Evolutionary conservation across 352 stramenopile species (phyloP), one percentile per base, ranked within the genome.

Genomic region (Pythium monospermum): DNA sequence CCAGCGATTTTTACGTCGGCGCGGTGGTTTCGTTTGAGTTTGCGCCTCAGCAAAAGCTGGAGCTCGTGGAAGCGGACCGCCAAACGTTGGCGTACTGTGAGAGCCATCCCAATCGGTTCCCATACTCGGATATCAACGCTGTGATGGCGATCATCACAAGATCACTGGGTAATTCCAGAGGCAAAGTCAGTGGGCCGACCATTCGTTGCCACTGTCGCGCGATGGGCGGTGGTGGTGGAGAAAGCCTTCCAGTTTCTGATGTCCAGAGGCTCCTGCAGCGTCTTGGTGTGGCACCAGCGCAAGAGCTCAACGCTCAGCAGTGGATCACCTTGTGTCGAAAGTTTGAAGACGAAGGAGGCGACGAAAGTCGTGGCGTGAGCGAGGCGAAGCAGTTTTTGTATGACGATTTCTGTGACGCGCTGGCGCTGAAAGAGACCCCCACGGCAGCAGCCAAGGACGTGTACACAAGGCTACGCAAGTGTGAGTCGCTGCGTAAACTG

Each of bases 11-110:
- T 38, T 88, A 68, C 44, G 73, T 93, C 7, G 84, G 84, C 11
- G 79, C 77, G 5, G 58, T 84, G 11, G 50, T 95, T 13, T 57
- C 33, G 11, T 87, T 95, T 26, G 81, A 82, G 44, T 85, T 89
- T 35, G 76, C 77, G 12, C 83, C 84, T 6, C 59, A 73, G 11
- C 81, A 91, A 55, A 59, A 64, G 31, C 69, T 95, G 21, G 63
- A 81, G 55, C 64, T 95, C 4, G 48, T 88, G n/a, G 78, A 87
- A 35, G 79, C 83, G 2, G 83, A 94, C 42, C 51, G 70, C 22
- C 76, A 90, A 50, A 94, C 83, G 15, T 53, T 94, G 7, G 65
- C 55, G n/a, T 91, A 76, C 52, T 93, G 82, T 48, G 82, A 91
- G 60, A 85, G 57, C 35, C 73, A 87, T 44, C 65, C 72, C 12